Evolutionary conservation across 805 yeast species (phyloP), one percentile per base, ranked within the genome.

Genomic region (Wickerhamomyces silvicola): DNA sequence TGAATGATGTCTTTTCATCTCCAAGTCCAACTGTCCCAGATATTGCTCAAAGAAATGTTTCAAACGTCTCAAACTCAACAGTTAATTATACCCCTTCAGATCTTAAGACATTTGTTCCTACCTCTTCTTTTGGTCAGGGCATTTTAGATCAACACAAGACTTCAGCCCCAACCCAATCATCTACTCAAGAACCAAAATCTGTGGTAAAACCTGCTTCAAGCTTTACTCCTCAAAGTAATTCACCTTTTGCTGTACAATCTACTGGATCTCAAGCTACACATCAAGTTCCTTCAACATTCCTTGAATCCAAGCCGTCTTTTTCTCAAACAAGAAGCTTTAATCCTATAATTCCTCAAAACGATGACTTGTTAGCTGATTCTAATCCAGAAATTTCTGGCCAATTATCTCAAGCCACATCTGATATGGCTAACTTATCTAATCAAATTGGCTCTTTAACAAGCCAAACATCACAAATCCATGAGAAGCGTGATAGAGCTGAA

Each of bases 121-220:
- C 87, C 12, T 86, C 96, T 0, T 60, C 71, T 9, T 90, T 88
- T 64, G 97, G 97, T 20, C 95, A 82, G 59, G 70, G 70, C 22
- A 66, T 88, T 32, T 58, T 64, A 18, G 59, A 54, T 55, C 56
- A 41, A 38, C 51, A 15, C 46, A 52, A 21, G 5, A 16, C 15
- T 11, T 24, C 27, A 10, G 21, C 24, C 25, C 30, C 45, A 14
- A 32, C 50, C 17, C 41, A 52, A 23, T 33, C 50, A 13, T 38
- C 49, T 15, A 37, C 46, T 5, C 12, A 44, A 6, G 46, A 55
- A 5, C 31, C 50, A 5, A 41, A 43, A 7, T 42, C 57, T 22
- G 34, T 33, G 25, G 41, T 43, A 7, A 12, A 16, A 10, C n/a
- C 26, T 10, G 6, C 24, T 35, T 19, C 26, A 15, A 19, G 22